These are phyloP conservation scores for Diddensiella caesifluorescens DNA, from an alignment of 805 yeast species.

Conservation along the genomic window DNA sequence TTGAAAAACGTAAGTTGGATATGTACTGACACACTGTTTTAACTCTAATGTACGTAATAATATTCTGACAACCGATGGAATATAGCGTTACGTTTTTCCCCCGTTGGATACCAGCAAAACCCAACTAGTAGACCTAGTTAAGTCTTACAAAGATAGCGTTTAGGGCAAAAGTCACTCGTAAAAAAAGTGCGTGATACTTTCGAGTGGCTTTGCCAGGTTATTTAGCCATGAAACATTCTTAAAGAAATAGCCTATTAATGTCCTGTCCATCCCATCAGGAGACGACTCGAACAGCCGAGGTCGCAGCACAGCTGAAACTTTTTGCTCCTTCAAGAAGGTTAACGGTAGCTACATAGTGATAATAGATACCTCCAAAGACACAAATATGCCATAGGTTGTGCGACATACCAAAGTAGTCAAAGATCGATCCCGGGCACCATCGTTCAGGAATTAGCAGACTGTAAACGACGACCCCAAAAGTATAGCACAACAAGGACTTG, in stretches of 20 bases:
- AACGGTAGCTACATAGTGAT: constrained; percentile 76
- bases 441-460: constrained; percentile 87
- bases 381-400: constrained; percentile 94
- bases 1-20: constrained; percentile 19
- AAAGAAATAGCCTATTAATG: too few relatives aligned
- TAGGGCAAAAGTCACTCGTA: too few relatives aligned
- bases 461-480: constrained; percentile 79
- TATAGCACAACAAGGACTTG: constrained; percentile 68
- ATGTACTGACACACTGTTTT: too few relatives aligned
- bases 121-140: constrained; percentile 19
- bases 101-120: constrained; percentile 18
- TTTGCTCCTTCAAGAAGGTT: constrained; percentile 54
- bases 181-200: too few relatives aligned
- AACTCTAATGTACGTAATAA: not conserved
- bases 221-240: too few relatives aligned
- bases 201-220: too few relatives aligned
- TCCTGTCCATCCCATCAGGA: too few relatives aligned
- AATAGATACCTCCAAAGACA: constrained; percentile 83
- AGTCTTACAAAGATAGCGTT: constrained; percentile 6
- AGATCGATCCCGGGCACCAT: constrained; percentile 39
- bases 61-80: not conserved
- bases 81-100: constrained; percentile 21
- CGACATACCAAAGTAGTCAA: constrained; percentile 66
- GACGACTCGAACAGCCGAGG: not conserved
- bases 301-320: constrained; percentile 20